These are phyloP conservation scores for Penicillium herquei DNA, from an alignment of 495 filamentous ascomycete species.

Conservation along the genomic window DNA sequence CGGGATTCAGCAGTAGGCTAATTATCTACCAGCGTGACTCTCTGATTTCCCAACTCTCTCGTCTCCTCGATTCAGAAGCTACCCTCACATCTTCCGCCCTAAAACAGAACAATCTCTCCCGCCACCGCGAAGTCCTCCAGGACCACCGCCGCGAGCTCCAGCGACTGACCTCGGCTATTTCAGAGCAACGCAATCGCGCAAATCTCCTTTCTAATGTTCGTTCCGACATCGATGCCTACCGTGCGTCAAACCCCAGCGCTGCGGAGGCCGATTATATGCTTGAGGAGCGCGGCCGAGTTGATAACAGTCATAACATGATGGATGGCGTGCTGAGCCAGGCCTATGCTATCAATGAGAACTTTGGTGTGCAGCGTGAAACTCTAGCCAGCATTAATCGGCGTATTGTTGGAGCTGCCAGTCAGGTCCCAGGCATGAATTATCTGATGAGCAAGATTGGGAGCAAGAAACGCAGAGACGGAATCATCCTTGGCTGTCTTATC, in stretches of 20 bases:
- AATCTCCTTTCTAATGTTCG: conserved; percentile 92
- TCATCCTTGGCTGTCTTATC: conserved; percentile 88
- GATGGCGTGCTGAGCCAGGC: conserved; percentile 94
- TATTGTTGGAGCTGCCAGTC: conserved; percentile 82
- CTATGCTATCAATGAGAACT: conserved; percentile 93
- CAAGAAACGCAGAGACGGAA: conserved; percentile 91
- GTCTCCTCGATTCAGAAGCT: conserved; percentile 93
- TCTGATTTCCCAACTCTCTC: conserved; percentile 77
- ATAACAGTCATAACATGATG: conserved; percentile 80
- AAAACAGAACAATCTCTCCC: conserved; percentile 90
- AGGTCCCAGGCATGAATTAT: conserved; percentile 90
- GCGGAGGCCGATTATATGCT: conserved; percentile 97
- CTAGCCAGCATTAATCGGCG: conserved; percentile 82
- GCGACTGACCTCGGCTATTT: conserved; percentile 65
- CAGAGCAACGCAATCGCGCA: conserved; percentile 74
- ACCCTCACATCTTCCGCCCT: conserved; percentile 82
- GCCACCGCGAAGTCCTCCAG: conserved; percentile 83
- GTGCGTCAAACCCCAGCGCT: conserved; percentile 70
- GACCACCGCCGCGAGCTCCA: conserved; percentile 83
- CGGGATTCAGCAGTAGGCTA: conserved; percentile 1
- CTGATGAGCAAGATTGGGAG: conserved; percentile 91
- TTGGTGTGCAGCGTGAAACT: conserved; percentile 81
- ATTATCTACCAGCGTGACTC: conserved; percentile 63
- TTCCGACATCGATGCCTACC: conserved; percentile 88
- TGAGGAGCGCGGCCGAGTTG: conserved; percentile 79